Base-by-base conservation (phyloP, 805 yeast genomes). In the Wickerhamiella kurtzmanii region DNA sequence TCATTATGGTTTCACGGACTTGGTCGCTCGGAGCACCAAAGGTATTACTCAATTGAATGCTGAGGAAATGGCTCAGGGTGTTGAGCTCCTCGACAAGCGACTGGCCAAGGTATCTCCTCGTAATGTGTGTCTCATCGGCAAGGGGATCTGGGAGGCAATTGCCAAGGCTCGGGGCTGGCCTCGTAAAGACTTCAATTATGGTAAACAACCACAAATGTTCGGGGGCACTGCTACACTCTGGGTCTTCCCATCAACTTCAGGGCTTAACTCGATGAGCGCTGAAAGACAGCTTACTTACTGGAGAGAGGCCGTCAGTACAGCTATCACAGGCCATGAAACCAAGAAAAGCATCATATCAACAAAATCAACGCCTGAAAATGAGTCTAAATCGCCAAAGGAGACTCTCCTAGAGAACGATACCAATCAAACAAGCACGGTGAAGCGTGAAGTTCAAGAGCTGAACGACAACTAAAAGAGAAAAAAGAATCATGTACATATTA, bases 171-270 rank as follows among this genome's bases (percentile, higher is more conserved):
- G 62, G 38, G 56, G 60, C 4, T 66, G 68, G 18, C 56, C 59
- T 37, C 57, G 62, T 52, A 54, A 4, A 22, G 49, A 58, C 20
- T 80, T 81, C 50, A 39, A 53, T 32, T 82, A 80, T 77, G 92
- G 89, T 0, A 45, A 56, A 39, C 73, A 65, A 55, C 50, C 58
- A 38, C 50, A 48, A 8, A 28, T 9, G 21, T 53, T 64, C 49
- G 65, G 59, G 58, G 45, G 19, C 11, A 44, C 52, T 22, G 52
- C 61, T n/a, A 48, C 56, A 3, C 59, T 76, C 0, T 77, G 70
- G 60, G 86, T 82, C 4, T 70, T 80, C 22, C 87, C 88, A 2
- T 78, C 78, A 41, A 80, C 88, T 0, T 79, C 86, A 3, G 89
- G 89, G 1, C 61, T 82, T 5, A 88, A 79, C 6, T 67, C 69